phyloP scores from a whole-genome alignment of 768 basidiomycete genomes.

The Suillus hirtellus region DNA sequence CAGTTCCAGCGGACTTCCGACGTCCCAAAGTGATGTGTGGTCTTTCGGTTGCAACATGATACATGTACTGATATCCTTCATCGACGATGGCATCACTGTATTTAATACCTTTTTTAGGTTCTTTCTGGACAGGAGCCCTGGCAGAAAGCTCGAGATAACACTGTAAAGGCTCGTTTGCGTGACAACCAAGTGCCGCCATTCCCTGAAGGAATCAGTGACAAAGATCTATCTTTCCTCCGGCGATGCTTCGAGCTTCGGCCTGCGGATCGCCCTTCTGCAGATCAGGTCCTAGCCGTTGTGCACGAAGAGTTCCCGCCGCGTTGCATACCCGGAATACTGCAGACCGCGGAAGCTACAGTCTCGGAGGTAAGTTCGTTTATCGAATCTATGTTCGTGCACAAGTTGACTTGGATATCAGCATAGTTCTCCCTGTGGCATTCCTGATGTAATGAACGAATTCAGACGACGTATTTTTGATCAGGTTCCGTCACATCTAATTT shows the following conservation, averaged over 20 bases:
- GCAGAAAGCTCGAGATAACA: neutral
- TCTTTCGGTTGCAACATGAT: constrained; percentile 26
- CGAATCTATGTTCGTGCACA: neutral
- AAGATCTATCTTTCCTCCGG: neutral
- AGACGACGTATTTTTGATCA: constrained; percentile 12
- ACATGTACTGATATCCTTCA: constrained; percentile 10
- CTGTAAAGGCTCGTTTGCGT: neutral
- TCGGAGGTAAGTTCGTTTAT: neutral
- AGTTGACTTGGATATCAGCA: neutral
- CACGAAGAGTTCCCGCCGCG: neutral
- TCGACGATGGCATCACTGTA: neutral
- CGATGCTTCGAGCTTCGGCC: neutral
- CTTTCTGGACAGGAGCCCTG: constrained; percentile 1
- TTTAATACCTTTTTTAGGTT: neutral
- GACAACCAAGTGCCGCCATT: neutral
- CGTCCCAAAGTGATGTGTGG: constrained; percentile 18
- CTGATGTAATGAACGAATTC: constrained; percentile 7
- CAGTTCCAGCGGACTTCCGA: neutral
- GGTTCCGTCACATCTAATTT: constrained; percentile 10
- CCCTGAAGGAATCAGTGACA: neutral
- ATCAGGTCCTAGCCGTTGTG: neutral
- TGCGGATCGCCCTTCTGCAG: constrained; percentile 3
- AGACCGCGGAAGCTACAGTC: neutral
- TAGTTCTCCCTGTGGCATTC: neutral
- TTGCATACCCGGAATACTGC: neutral